phyloP scores from a whole-genome alignment of 2,329 filamentous ascomycete species.

The Diaporthe nobilis region DNA sequence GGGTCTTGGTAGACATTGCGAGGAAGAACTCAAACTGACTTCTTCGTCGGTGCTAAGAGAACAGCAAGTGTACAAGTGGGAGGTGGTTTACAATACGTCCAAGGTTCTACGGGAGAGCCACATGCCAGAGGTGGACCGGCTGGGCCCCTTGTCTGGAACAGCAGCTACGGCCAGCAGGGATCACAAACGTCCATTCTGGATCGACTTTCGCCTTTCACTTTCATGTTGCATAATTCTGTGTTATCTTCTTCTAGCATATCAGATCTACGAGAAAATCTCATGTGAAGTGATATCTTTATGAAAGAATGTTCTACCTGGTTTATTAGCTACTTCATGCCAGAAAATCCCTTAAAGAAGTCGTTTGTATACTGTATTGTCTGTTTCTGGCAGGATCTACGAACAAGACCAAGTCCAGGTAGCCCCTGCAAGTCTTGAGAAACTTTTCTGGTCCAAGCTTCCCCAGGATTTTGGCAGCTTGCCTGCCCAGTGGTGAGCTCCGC shows the following conservation, averaged over 20 bases:
- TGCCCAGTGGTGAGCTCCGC: slow-evolving; percentile 13
- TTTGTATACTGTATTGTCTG: background rate
- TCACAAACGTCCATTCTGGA: background rate
- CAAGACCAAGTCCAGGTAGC: background rate
- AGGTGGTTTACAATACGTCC: background rate
- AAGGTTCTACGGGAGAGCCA: background rate
- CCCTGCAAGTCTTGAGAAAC: slow-evolving; percentile 29
- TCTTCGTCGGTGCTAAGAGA: background rate
- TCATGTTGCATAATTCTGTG: background rate
- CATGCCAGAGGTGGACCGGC: slow-evolving; percentile 9
- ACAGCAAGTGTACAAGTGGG: background rate
- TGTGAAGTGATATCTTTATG: too few species aligned
- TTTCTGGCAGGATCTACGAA: background rate
- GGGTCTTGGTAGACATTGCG: slow-evolving; percentile 79
- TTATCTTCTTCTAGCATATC: background rate
- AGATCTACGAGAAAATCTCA: background rate
- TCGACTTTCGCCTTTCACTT: background rate
- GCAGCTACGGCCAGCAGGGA: slow-evolving; percentile 5
- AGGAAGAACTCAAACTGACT: background rate
- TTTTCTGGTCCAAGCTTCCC: slow-evolving; percentile 39
- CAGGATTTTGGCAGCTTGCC: slow-evolving; percentile 31
- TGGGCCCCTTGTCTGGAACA: background rate
- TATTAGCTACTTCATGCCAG: background rate
- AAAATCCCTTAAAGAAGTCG: background rate
- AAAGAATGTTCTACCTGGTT: background rate